Conservation (phyloP, 345 rosid species). For the Lumnitzera littorea region DNA sequence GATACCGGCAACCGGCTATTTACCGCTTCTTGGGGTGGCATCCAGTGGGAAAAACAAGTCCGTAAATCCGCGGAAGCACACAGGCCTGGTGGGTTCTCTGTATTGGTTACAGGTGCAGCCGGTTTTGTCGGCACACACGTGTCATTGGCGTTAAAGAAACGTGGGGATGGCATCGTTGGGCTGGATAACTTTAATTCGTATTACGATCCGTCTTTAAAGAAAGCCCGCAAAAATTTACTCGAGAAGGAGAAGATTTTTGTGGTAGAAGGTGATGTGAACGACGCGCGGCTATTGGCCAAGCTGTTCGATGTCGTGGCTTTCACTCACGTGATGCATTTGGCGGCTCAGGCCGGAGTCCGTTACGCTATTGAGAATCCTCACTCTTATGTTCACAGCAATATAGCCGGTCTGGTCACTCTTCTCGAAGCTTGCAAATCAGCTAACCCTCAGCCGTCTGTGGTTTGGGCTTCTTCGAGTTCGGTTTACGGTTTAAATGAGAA, state of each 20-base stretch:
- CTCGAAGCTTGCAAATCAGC: constrained; percentile 64
- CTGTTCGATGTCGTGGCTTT: constrained; percentile 71
- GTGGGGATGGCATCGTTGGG: constrained; percentile 81
- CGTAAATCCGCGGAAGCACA: constrained; percentile 59
- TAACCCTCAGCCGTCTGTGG: constrained; percentile 72
- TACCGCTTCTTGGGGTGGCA: constrained; percentile 61
- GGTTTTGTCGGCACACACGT: constrained; percentile 80
- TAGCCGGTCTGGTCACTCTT: constrained; percentile 63
- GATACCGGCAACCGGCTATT: constrained; percentile 65
- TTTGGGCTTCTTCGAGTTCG: constrained; percentile 86
- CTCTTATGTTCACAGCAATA: constrained; percentile 68
- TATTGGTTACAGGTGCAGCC: constrained; percentile 76
- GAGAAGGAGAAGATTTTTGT: constrained; percentile 40
- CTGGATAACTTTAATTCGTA: constrained; percentile 68
- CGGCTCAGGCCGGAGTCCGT: constrained; percentile 86
- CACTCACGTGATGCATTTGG: constrained; percentile 81
- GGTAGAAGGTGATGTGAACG: constrained; percentile 68
- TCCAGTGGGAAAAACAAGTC: constrained; percentile 73
- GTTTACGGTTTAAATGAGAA: constrained; percentile 72
- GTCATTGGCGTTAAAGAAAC: constrained; percentile 47
- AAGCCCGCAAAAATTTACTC: constrained; percentile 33
- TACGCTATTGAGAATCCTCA: constrained; percentile 74
- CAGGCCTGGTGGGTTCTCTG: constrained; percentile 57
- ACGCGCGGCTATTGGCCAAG: constrained; percentile 43
- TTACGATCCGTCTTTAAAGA: constrained; percentile 67